These are phyloP conservation scores for Teratosphaeria gauchensis DNA, from an alignment of 2,329 filamentous ascomycete species.

Conservation along the genomic window DNA sequence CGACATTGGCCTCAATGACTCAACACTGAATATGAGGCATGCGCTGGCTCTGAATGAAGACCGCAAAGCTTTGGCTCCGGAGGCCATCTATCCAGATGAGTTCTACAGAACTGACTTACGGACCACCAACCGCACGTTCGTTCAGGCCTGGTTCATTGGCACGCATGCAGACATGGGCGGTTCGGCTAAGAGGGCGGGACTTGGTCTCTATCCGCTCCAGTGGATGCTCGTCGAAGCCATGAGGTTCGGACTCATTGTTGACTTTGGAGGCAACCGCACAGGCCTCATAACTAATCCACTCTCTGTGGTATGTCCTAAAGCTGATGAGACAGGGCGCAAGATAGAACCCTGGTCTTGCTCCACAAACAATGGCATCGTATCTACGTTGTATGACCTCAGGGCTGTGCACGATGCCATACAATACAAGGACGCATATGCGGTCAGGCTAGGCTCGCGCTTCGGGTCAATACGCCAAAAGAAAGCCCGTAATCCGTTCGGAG, in stretches of 20 bases:
- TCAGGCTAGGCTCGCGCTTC: conserved; percentile 8
- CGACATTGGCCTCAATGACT: conserved; percentile 26
- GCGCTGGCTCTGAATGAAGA: conserved; percentile 33
- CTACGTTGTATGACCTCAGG: conserved; percentile 17
- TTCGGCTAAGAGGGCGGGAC: conserved; percentile 26
- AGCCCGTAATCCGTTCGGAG: conserved; percentile 9
- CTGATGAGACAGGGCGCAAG: conserved; percentile 1
- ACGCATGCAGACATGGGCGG: conserved; percentile 31
- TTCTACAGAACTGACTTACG: conserved; percentile 8
- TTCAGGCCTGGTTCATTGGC: conserved; percentile 35
- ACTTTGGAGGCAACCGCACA: conserved; percentile 5
- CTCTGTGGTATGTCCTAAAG: conserved; percentile 9
- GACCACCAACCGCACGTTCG: conserved; percentile 16
- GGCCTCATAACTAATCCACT: conserved; percentile 4
- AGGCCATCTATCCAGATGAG: conserved; percentile 16
- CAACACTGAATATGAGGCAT: conserved; percentile 28
- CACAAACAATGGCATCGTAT: conserved; percentile 10
- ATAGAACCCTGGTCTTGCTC: conserved; percentile 8
- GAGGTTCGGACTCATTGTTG: conserved; percentile 24
- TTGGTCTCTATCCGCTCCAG: conserved; percentile 34
- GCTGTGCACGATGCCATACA: conserved; percentile 9
- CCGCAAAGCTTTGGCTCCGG: conserved; percentile 19
- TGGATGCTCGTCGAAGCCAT: conserved; percentile 32
- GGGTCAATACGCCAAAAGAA: conserved; percentile 12
- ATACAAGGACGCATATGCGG: conserved; percentile 7